Evolutionary conservation across 176 grass and related monocot species (phyloP), one percentile per base, ranked within the genome.

Genomic region (Carex littledalei): DNA sequence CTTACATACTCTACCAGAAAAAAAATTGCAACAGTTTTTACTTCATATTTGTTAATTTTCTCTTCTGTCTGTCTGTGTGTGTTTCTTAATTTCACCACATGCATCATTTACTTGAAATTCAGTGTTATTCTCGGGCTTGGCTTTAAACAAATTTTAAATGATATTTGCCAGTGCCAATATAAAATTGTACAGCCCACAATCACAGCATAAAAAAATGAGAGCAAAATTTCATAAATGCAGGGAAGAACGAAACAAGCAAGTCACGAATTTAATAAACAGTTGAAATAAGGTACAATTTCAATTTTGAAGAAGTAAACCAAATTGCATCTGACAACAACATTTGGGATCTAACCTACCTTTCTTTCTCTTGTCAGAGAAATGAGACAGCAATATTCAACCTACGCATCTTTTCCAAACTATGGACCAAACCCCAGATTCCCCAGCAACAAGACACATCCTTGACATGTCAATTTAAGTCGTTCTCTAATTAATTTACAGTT

Each of bases 261-360:
- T 24, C 57, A 16, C 15, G 52, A 20, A 57, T 78, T 34, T 0
- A 78, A 78, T 78, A 56, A 78, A 78, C 74, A 57, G 15, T 56
- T 57, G 52, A 78, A 78, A 78, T 56, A 57, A 78, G 52, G 26
- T 56, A 78, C 74, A 18, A 31, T 56, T 35, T 26, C 74, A 78
- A 78, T 78, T 56, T 35, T 8, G n/a, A 78, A 78, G 26, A 78
- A 78, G 15, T 47, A 43, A 62, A 21, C 32, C 52, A 32, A 56
- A 52, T 78, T 57, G 52, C 14, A 57, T 0, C 17, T 56, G 24
- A 34, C 74, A 21, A 55, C 50, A 78, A 17, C 74, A 78, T 56
- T 78, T 78, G 8, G 50, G 26, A 76, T 56, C 74, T 31, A 78
- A 78, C 12, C 73, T 77, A 78, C 74, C 49, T 26, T 15, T 9